Evolutionary conservation across 305 asterid species (phyloP), one percentile per base, ranked within the genome.

Genomic region (Fraxinus angustifolia): DNA sequence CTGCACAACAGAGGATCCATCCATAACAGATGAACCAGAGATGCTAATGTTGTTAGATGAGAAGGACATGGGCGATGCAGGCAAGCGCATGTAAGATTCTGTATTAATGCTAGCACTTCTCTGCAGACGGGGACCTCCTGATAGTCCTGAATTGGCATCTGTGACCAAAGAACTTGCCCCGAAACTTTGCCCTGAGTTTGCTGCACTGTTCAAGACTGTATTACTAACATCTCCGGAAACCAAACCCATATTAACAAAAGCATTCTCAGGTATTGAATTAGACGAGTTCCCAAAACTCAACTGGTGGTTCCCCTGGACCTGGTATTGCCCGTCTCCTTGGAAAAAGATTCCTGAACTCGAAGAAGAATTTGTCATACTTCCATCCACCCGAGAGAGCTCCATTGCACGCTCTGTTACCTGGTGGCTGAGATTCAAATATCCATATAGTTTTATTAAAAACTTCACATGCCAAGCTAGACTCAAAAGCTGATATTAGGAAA

Each of bases 141-240:
- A 91, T 75, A 95, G 97, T 73, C 93, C 98, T 10, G 99, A 95
- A 84, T 95, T 93, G 74, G 98, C 97, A 90, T 95, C 97, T 10
- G 99, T 95, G 73, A 95, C 99, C 87, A 95, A 83, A 80, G 99
- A 95, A 88, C 99, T 93, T 48, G 97, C 98, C 79, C 98, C 98
- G 79, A 93, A 87, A 84, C 98, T 95, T 73, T 97, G 95, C 60
- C 91, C 97, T 0, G 98, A 93, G 83, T 80, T 94, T 48, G 92
- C 88, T 75, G 90, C 93, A 42, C 96, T 90, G 79, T 90, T 95
- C 79, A 93, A 86, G 78, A 92, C 89, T 11, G 91, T 75, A 77
- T 90, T 91, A 81, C 89, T 88, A 82, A 87, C 83, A 21, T 92
- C 97, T 58, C 92, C 96, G 1, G 94, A 88, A 75, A 90, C 85